Evolutionary conservation across 257 asterid genomes (phyloP), one percentile per base, ranked within the genome.

Genomic region (Nicotiana knightiana): DNA sequence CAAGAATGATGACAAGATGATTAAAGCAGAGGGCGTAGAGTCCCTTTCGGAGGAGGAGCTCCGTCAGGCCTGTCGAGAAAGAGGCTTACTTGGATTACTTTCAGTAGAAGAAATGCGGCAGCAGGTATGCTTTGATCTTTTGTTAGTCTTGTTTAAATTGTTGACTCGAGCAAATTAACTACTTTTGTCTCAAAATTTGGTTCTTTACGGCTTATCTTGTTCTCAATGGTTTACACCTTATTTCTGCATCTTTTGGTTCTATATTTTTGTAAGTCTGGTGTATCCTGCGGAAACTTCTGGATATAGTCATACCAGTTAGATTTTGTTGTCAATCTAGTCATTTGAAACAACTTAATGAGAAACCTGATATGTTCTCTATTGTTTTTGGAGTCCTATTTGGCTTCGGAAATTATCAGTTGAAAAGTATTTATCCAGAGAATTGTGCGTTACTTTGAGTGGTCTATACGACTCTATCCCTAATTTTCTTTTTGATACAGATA

Each of bases 71-170:
- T 94, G 98, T 83, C 86, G 97, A 85, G 98, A 94, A 84, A 91
- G 98, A 71, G 98, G 98, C 84, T 91, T 94, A 90, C 90, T 94
- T 76, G 96, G 93, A 82, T 90, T 85, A 81, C 85, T 88, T 86
- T 94, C 97, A 17, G 96, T 89, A 46, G 97, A 93, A 81, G 98
- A 94, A 89, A 94, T 94, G 98, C 97, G 95, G 26, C 93, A 92
- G 84, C 97, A 91, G 98, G 98, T 94, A 82, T 80, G 63, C 62
- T 75, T 75, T 51, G 63, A 51, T 75, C 28, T 26, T 73, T 75
- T 28, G 61, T 51, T 51, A 51, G 9, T 73, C 63, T 73, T 4
- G 43, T 51, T 37, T 75, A 15, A 28, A 75, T 11, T 53, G 1
- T 75, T 75, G 28, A 15, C 28, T 51, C 0, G 9, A 62, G 5